Base-by-base conservation (phyloP, 352 stramenopile genomes). In the Pythium volutum region DNA sequence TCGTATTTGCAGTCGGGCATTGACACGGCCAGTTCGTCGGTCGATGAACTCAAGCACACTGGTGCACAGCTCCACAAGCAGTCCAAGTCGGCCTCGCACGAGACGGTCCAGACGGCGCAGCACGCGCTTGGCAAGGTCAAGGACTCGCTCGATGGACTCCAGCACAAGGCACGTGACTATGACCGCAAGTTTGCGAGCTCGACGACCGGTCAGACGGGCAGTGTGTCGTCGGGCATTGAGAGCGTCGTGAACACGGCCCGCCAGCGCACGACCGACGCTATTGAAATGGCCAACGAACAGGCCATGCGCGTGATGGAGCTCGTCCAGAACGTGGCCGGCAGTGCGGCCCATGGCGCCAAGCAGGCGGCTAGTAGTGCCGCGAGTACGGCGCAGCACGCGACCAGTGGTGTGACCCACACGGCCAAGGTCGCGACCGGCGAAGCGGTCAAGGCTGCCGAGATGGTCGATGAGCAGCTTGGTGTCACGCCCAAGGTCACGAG, bases 261-360 rank as follows among this genome's bases (percentile, higher is more conserved):
- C 22, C 81, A 91, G 66, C 64, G 60, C 31, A 73, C 77, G 15
- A 89, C 73, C 43, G 81, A 91, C 20, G 72, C 73, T 3, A 66
- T 89, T 59, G 77, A 91, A 51, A 76, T 62, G 52, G 69, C 77
- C 31, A 81, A 60, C 34, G 81, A 91, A 2, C 67, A 81, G 52
- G 64, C 84, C 38, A 72, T 56, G 47, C 73, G 74, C 25, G 41
- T 89, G 42, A 69, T 73, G 33, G 67, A 82, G 26, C 57, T 72
- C 14, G 46, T 83, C 33, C 63, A 73, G 59, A 83, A 85, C 59
- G 33, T 42, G 7, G 62, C 62, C 4, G 58, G 62, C 26, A 59
- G 61, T 20, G 62, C 51, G 4, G 62, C 55, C 10, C 38, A 48
- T 41, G 29, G 47, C 18, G 62, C 62, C 39, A 69, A 62, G 50